These are phyloP conservation scores for Trichoderma sp. DNA, from an alignment of 2,329 filamentous ascomycete genomes.

Conservation along the genomic window DNA sequence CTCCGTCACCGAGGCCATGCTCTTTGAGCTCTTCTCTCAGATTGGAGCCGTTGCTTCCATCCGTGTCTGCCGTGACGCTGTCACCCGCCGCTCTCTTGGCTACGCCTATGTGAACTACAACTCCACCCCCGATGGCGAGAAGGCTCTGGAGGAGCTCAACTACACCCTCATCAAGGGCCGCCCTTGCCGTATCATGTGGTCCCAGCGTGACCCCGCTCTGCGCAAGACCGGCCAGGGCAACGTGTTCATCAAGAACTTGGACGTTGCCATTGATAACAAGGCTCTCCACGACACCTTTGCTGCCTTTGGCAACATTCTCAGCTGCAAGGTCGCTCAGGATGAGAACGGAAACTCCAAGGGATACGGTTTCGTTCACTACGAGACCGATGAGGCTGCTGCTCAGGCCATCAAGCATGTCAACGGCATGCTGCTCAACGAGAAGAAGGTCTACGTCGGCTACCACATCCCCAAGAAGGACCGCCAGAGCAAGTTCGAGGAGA, in stretches of 20 bases:
- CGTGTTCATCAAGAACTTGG: constrained; percentile 99
- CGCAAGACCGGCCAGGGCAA: constrained; percentile 99
- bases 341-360: constrained; percentile 97
- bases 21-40: constrained; percentile 99
- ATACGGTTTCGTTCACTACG: constrained; percentile 99
- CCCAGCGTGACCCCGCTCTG: constrained; percentile 96
- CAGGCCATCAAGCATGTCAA: constrained; percentile 99
- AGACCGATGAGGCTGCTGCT: constrained; percentile 94
- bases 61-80: constrained; percentile 98
- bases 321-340: constrained; percentile 99
- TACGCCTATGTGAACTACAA: constrained; percentile 99
- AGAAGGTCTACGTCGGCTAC: constrained; percentile 99
- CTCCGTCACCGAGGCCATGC: constrained; percentile 98
- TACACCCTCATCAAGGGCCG: constrained; percentile 99
- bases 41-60: constrained; percentile 99
- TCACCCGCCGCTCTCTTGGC: constrained; percentile 95
- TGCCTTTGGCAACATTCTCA: constrained; percentile 97
- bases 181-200: constrained; percentile 99
- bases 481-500: constrained; percentile 99
- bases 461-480: constrained; percentile 99
- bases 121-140: constrained; percentile 92
- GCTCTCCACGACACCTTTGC: constrained; percentile 99
- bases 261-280: constrained; percentile 99
- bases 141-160: constrained; percentile 98
- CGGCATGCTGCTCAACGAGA: constrained; percentile 99